Base-by-base conservation (phyloP, 768 basidiomycete species). In the Mycena galopus region DNA sequence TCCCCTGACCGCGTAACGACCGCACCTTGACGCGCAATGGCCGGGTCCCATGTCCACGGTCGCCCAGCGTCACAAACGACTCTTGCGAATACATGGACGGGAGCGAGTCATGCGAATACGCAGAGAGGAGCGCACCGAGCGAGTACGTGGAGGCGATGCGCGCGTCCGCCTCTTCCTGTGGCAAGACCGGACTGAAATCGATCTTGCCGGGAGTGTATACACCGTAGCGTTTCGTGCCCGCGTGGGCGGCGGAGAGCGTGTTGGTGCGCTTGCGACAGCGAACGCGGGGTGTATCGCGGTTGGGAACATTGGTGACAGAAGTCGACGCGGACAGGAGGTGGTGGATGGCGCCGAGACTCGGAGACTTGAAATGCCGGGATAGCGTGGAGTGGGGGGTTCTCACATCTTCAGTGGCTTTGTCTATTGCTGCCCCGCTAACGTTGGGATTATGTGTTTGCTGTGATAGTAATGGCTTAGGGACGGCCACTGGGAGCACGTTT, bases 151-250 rank as follows among this genome's bases (percentile, higher is more conserved):
- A 72, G 30, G 29, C 66, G 63, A 53, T 37, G 33, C 60, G 60
- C 32, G 33, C 25, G 32, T 21, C 19, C 30, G 27, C 32, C 23
- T 33, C 25, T 62, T 62, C 50, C 19, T 58, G 33, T 33, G 63
- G 50, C 37, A 21, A 29, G 50, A 73, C 67, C 12, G 65, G 65
- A 44, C 69, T 67, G 4, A 70, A 69, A 51, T 72, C 75, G 35
- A 72, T 65, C 51, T 76, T 69, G 33, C 78, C 77, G 32, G 79
- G 77, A 7, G 82, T 81, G 70, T 84, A 84, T 12, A 85, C 83
- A 5, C 83, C 85, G 59, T 84, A 84, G 16, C 85, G 80, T 71
- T 81, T 84, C 53, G 73, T 56, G 51, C 73, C 65, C 17, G 27
- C 53, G 53, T 65, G 35, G 16, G 39, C 63, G 5, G 44, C 59